These are phyloP conservation scores for Knufia fluminis DNA, from an alignment of 2,329 filamentous ascomycete genomes.

Conservation along the genomic window DNA sequence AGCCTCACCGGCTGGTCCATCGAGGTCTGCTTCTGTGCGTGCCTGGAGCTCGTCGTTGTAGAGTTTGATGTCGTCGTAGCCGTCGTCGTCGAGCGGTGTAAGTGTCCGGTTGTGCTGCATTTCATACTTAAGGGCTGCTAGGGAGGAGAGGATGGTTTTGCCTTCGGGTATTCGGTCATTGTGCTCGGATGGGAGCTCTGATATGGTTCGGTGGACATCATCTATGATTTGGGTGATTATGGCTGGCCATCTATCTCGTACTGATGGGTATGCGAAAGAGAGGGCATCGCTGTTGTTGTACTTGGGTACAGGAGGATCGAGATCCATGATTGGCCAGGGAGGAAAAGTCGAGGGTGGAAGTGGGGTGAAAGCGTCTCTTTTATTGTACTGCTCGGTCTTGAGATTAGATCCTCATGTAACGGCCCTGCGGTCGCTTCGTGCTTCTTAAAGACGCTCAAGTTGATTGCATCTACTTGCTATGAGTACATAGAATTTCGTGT, in stretches of 20 bases:
- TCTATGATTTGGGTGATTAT: constrained; percentile 92
- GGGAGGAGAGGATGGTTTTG: constrained; percentile 70
- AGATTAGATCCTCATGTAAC: too few species aligned
- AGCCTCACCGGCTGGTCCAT: constrained; percentile 10
- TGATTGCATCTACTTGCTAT: too few species aligned
- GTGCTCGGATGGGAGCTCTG: constrained; percentile 44
- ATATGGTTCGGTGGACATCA: constrained; percentile 65
- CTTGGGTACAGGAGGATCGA: constrained; percentile 39
- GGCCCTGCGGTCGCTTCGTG: too few species aligned
- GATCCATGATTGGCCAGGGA: constrained; percentile 10
- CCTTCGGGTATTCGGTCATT: constrained; percentile 62
- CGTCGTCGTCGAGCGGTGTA: constrained; percentile 66
- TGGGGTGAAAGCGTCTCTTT: too few species aligned
- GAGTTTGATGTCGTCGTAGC: constrained; percentile 59
- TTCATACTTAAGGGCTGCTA: constrained; percentile 86
- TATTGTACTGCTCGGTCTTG: too few species aligned
- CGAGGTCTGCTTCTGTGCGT: constrained; percentile 40
- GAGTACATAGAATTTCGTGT: too few species aligned
- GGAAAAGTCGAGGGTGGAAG: neutral
- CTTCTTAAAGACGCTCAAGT: too few species aligned
- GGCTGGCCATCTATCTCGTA: constrained; percentile 80
- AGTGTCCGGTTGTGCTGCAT: constrained; percentile 67
- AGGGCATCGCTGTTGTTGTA: constrained; percentile 71
- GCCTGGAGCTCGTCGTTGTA: constrained; percentile 82
- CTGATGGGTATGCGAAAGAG: constrained; percentile 81